Base-by-base conservation (phyloP, 306 rosid species). In the Betula pendula region DNA sequence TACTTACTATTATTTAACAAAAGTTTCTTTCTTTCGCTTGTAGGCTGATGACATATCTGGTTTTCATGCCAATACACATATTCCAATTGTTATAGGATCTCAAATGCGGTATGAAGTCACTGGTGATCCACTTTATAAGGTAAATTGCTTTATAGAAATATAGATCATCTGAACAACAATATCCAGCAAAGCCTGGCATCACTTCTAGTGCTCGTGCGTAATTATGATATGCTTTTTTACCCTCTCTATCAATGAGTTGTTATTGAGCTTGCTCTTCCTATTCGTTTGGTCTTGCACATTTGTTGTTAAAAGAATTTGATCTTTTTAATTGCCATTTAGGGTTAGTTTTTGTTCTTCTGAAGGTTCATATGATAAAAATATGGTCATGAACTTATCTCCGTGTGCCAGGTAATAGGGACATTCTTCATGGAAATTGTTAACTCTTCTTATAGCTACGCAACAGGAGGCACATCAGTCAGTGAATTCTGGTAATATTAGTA, bases 361-460 rank as follows among this genome's bases (percentile, higher is more conserved):
- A 56, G 19, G 66, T 13, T 70, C 17, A 29, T 53, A 14, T 58
- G 49, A 81, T 76, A 53, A 68, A 47, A 50, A 19, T 50, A 40
- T 63, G 20, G 27, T 48, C 44, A 40, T 56, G 49, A 38, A 20
- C 59, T 14, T 71, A 52, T 49, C 51, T 44, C 80, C 68, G 60
- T 60, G 29, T 83, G 27, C 68, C 83, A 96, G 99, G 93, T 89
- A 50, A 89, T 96, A 16, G 89, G 90, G 51, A 82, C 81, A 40
- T 96, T 84, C 89, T 96, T 96, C 79, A 89, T 96, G 99, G 85
- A 88, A 73, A 7, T 83, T 51, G 81, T 96, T 44, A 92, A 96
- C 88, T 91, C 99, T 68, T 91, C 98, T 77, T 98, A 96, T 73
- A 87, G 86, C 84, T 96, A 91, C 81, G 99, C 99, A 82, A 96